A percentile compares a stretch with the other conserved stretches of the same genome.
These are phyloP conservation scores for Monilinia laxa DNA, from an alignment of 2,329 filamentous ascomycete genomes.

Conservation along the genomic window DNA sequence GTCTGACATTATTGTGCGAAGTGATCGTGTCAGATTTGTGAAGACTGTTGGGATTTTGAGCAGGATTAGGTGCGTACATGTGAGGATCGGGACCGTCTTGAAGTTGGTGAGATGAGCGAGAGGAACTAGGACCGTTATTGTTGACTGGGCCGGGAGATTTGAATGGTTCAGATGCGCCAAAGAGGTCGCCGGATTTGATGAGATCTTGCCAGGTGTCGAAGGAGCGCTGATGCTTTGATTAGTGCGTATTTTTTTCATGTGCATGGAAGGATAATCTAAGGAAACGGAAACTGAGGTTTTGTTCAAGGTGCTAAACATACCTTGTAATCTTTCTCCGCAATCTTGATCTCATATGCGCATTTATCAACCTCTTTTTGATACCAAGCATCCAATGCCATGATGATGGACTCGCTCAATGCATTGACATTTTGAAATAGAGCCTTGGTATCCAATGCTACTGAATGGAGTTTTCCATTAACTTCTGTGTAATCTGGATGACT, in stretches of 20 bases:
- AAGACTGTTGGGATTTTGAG: not conserved
- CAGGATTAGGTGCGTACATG: slow-evolving; percentile 11
- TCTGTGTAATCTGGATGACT: slow-evolving; percentile 24
- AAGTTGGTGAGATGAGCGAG: slow-evolving; percentile 9
- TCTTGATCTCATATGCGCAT: slow-evolving; percentile 21
- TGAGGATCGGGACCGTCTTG: slow-evolving; percentile 17
- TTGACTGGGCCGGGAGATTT: slow-evolving; percentile 6
- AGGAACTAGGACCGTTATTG: slow-evolving; percentile 5
- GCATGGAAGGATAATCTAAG: too few species aligned
- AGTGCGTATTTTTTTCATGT: too few species aligned
- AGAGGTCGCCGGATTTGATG: slow-evolving; percentile 23
- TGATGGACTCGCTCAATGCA: slow-evolving; percentile 21
- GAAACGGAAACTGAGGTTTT: not conserved
- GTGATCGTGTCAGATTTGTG: slow-evolving; percentile 18
- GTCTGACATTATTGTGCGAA: slow-evolving; percentile 2
- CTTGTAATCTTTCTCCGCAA: slow-evolving; percentile 23
- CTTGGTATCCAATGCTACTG: slow-evolving; percentile 18
- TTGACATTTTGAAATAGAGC: slow-evolving; percentile 23
- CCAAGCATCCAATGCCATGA: slow-evolving; percentile 22
- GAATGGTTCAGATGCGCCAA: slow-evolving; percentile 20
- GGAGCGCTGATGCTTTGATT: slow-evolving; percentile 2
- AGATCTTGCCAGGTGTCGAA: slow-evolving; percentile 24
- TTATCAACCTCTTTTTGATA: slow-evolving; percentile 22
- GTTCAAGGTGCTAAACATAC: not conserved
- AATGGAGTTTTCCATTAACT: slow-evolving; percentile 23